Evolutionary conservation across 306 rosid species (phyloP), one percentile per base, ranked within the genome.

Genomic region (Cajanus cajan): DNA sequence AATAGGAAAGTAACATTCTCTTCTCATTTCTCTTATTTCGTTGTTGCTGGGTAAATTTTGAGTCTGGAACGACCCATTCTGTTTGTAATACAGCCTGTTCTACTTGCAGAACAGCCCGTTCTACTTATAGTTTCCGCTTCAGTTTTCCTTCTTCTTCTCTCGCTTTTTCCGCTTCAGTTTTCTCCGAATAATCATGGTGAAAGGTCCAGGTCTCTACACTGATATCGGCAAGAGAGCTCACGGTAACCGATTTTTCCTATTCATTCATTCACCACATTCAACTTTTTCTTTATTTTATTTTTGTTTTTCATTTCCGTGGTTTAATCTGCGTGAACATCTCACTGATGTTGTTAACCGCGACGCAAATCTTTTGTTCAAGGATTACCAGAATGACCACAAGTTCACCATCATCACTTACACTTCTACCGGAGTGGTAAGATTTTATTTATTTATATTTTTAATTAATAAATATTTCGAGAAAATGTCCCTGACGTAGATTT

Each of bases 301-400:
- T 1, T 1, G 2, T 9, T 67, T 40, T 16, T 21, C 5, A 25
- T 18, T 55, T 68, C 19, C 6, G 2, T 68, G 6, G 1, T 40
- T 45, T 58, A 37, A n/a, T 74, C 4, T 79, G 14, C 14, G 4
- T 70, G 45, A 58, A 63, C 24, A 12, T 68, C 7, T 73, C 24
- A 43, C 52, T 21, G 2, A 4, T 24, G 12, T 6, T 5, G 45
- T 11, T 21, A 31, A 13, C 77, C 15, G 59, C 24, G 33, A 40
- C 52, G 6, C 84, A 94, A 98, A 95, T 88, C 95, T 95, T 88
- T 86, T 95, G 24, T 90, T 88, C 90, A 92, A 85, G 84, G 98
- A 92, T 86, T 95, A 92, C 80, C 98, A 92, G 87, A 85, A 84
- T 73, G 98, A 95, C 84, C 97, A 94, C 90, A 95, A 92, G 86